Evolutionary conservation across 805 yeast genomes (phyloP), one percentile per base, ranked within the genome.

Genomic region (Cephaloascus fragrans): DNA sequence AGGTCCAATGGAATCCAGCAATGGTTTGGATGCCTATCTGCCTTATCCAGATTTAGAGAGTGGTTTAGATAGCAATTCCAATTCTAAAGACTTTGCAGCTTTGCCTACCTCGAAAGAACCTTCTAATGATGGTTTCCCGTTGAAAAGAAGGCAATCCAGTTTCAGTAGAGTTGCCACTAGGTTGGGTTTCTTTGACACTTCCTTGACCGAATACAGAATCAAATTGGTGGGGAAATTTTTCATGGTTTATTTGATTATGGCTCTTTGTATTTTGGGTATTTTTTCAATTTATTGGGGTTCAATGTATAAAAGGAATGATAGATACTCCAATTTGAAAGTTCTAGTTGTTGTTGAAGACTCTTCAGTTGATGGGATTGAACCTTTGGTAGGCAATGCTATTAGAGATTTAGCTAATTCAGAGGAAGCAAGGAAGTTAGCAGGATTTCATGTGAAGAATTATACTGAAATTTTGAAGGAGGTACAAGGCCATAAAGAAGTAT

Each of bases 221-320:
- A 8, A 15, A 2, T 29, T 61, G 18, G 39, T 44, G 6, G 37
- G 47, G 18, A 46, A 50, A 26, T 52, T 53, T 35, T 28, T 44
- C 1, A 2, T 35, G 2, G 56, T 53, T 26, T 62, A 62, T 38
- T 31, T 51, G 4, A 19, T 57, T 16, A 55, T 76, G 55, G 59
- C 61, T 15, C 36, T 51, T 4, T 57, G 59, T 37, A 56, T 71
- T 26, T 47, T 73, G 37, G 48, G 53, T 29, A 62, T 63, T 38
- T 51, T 67, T 46, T 55, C 79, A 47, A 53, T 64, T 43, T 61
- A 71, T 59, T 70, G 83, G 83, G 70, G 71, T 33, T 57, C 71
- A 35, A 55, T 61, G 57, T 59, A 52, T 57, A 31, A 55, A 6
- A 49, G 71, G 42, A 28, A 39, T 33, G 5, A 40, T 36, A 48